A percentile compares a stretch with the other conserved stretches of the same genome.
Evolutionary conservation across 1,284 basidiomycete species (phyloP).

Genomic region (Taiwanofungus camphoratus): DNA sequence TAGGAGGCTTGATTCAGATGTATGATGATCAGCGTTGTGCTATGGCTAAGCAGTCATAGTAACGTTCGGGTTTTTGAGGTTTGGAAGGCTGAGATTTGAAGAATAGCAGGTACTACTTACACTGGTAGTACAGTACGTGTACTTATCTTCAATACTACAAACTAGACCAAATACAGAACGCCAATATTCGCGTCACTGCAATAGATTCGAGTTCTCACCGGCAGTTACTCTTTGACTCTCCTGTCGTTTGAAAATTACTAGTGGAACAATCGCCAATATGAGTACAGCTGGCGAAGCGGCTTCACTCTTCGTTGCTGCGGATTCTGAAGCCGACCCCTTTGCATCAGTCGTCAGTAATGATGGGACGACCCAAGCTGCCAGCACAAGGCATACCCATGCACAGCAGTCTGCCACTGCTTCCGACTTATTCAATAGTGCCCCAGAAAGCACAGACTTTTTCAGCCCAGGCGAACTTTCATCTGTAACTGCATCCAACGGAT

Average conservation of each 20-base stretch:
- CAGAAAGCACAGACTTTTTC: constrained; percentile 13
- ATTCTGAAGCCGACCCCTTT: constrained; percentile 60
- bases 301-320: constrained; percentile 63
- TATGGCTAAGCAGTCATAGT: too few relatives aligned
- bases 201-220: too few relatives aligned
- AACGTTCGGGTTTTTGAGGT: too few relatives aligned
- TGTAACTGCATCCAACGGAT: constrained; percentile 10
- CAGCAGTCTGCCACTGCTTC: constrained; percentile 14
- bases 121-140: too few relatives aligned
- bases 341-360: constrained; percentile 44
- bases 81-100: too few relatives aligned
- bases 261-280: constrained; percentile 33
- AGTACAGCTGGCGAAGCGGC: constrained; percentile 69
- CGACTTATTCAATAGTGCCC: constrained; percentile 21
- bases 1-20: too few relatives aligned
- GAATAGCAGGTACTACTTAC: too few relatives aligned
- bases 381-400: constrained; percentile 12
- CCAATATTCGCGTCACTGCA: too few relatives aligned
- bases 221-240: too few relatives aligned
- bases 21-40: too few relatives aligned
- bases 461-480: constrained; percentile 14
- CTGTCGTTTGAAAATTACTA: constrained; percentile 11
- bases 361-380: constrained; percentile 15
- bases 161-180: too few relatives aligned
- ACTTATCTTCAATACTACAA: too few relatives aligned